Evolutionary conservation across 352 stramenopile genomes (phyloP).

Genomic region (Saprolegnia parasitica): DNA sequence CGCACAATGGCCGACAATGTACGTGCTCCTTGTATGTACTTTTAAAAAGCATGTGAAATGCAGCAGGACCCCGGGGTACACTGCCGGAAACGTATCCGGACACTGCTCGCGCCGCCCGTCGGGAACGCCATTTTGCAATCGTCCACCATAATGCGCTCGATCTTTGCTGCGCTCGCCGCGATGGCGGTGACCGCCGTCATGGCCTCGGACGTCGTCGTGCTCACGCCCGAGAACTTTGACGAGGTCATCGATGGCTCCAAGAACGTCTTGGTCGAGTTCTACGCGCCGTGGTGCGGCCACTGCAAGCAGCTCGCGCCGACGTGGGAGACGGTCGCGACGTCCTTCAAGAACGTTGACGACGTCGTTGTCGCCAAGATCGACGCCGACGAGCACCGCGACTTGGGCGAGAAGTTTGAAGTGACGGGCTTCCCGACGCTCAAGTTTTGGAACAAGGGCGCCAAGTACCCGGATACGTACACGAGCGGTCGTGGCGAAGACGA

Average conservation of each 20-base stretch:
- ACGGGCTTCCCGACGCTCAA: slow-evolving; percentile 93
- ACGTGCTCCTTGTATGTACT: neutral
- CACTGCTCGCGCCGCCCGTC: neutral
- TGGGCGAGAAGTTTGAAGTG: slow-evolving; percentile 80
- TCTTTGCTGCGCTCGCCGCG: slow-evolving; percentile 28
- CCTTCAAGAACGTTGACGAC: slow-evolving; percentile 80
- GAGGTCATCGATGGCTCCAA: slow-evolving; percentile 76
- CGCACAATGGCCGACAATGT: neutral
- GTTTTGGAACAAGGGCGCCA: slow-evolving; percentile 81
- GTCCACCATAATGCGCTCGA: slow-evolving; percentile 16
- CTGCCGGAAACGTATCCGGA: slow-evolving; percentile 17
- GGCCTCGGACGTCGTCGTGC: slow-evolving; percentile 68
- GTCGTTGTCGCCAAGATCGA: slow-evolving; percentile 89
- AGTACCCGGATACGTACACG: slow-evolving; percentile 78
- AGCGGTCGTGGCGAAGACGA: slow-evolving; percentile 80
- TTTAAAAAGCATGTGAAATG: neutral
- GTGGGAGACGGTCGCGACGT: slow-evolving; percentile 82
- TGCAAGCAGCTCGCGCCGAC: slow-evolving; percentile 66
- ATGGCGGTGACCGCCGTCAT: slow-evolving; percentile 48
- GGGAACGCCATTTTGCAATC: neutral
- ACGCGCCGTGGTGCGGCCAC: slow-evolving; percentile 50
- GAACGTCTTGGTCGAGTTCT: slow-evolving; percentile 68
- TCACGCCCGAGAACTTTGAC: slow-evolving; percentile 81
- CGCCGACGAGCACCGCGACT: slow-evolving; percentile 76
- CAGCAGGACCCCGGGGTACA: too few relatives aligned